These are phyloP conservation scores for Rugonectria rugulosa DNA, from an alignment of 2,329 filamentous ascomycete species.

Conservation along the genomic window DNA sequence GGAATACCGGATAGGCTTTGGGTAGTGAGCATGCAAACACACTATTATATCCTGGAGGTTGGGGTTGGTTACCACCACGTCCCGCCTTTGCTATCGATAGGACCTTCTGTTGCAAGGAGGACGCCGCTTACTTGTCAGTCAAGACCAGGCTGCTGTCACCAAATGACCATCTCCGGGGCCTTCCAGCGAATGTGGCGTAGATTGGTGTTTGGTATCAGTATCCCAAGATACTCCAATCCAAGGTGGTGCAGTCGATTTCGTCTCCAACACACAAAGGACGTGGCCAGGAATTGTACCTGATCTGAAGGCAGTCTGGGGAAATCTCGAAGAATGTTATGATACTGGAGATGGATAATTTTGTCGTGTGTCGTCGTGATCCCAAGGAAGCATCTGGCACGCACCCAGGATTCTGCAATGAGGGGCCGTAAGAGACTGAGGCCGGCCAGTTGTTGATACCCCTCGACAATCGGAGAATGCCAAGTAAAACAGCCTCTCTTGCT, in stretches of 20 bases:
- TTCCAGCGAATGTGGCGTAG: slow-evolving; percentile 25
- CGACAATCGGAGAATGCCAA: slow-evolving; percentile 3
- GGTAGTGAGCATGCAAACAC: slow-evolving; percentile 38
- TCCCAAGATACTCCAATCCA: slow-evolving; percentile 25
- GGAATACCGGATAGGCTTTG: slow-evolving; percentile 28
- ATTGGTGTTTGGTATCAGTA: slow-evolving; percentile 24
- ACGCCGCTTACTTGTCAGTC: slow-evolving; percentile 32
- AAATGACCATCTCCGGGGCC: slow-evolving; percentile 24
- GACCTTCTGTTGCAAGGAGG: slow-evolving; percentile 21
- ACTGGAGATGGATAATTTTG: slow-evolving; percentile 20
- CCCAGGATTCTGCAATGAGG: slow-evolving; percentile 6
- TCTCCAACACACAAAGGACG: slow-evolving; percentile 30
- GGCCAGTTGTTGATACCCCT: slow-evolving; percentile 1
- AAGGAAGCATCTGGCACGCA: slow-evolving; percentile 20
- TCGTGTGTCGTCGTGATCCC: slow-evolving; percentile 22
- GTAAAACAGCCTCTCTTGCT: slow-evolving; percentile 8
- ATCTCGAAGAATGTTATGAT: slow-evolving; percentile 25
- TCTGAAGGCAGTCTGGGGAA: slow-evolving; percentile 26
- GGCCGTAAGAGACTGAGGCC: not conserved
- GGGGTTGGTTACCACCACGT: slow-evolving; percentile 20
- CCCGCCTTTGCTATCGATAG: slow-evolving; percentile 20
- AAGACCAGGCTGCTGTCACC: slow-evolving; percentile 26
- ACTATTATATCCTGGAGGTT: slow-evolving; percentile 30
- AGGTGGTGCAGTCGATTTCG: slow-evolving; percentile 32
- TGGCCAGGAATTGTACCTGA: slow-evolving; percentile 31